These are phyloP conservation scores for Colletotrichum horii DNA, from an alignment of 2,329 filamentous ascomycete genomes.

Conservation along the genomic window DNA sequence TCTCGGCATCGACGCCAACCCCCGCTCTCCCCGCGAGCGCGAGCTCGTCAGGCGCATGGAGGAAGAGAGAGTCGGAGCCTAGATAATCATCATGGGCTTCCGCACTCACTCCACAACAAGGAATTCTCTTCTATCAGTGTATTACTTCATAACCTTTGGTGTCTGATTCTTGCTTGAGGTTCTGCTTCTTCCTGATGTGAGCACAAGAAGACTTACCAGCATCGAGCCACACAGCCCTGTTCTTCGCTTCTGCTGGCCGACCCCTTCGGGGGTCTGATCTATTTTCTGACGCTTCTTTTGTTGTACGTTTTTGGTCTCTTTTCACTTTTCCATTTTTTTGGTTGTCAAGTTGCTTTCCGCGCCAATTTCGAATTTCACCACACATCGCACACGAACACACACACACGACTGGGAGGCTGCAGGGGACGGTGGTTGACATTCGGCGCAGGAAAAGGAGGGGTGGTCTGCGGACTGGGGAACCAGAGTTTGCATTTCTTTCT, in stretches of 20 bases:
- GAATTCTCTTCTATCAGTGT: constrained; percentile 18
- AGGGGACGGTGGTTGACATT: neutral
- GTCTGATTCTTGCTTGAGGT: constrained; percentile 10
- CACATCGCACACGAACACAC: constrained; percentile 15
- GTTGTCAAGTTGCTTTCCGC: neutral
- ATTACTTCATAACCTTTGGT: constrained; percentile 17
- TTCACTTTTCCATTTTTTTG: neutral
- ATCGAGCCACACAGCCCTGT: constrained; percentile 14
- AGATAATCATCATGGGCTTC: neutral
- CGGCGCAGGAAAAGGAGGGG: constrained; percentile 3
- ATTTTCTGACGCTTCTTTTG: neutral
- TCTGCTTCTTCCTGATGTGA: neutral
- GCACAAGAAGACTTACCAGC: constrained; percentile 2
- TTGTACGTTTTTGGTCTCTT: neutral
- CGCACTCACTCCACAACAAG: neutral
- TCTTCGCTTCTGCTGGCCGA: constrained; percentile 4
- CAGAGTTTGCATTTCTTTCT: neutral
- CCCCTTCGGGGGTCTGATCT: neutral
- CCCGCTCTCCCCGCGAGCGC: constrained; percentile 61
- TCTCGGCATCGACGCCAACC: constrained; percentile 64
- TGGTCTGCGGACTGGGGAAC: neutral
- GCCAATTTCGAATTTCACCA: neutral
- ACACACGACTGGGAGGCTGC: neutral
- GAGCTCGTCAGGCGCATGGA: constrained; percentile 63
- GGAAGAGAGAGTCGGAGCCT: constrained; percentile 46